Conservation (phyloP, 768 basidiomycete genomes). For the Suillus lakei region DNA sequence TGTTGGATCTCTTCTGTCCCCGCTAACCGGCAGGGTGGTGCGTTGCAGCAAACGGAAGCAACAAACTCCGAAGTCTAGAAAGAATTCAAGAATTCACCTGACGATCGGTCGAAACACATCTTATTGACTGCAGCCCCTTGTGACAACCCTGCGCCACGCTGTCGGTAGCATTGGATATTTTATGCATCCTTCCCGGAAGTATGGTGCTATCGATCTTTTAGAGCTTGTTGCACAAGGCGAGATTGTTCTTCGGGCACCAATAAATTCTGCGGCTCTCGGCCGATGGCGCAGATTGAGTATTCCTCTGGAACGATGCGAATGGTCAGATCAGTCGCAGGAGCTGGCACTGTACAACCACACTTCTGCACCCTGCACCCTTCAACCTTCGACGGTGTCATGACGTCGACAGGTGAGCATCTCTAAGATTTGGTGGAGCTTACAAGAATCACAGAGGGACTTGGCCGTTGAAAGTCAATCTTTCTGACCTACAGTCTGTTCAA, state of each 20-base stretch:
- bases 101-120: not conserved
- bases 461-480: not conserved
- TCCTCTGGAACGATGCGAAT: not conserved
- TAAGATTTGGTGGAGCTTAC: not conserved
- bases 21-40: not conserved
- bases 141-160: not conserved
- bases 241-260: not conserved
- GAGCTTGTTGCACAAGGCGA: not conserved
- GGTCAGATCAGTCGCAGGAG: not conserved
- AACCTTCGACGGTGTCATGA: not conserved
- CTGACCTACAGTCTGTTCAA: not conserved
- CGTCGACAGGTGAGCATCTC: too few relatives aligned
- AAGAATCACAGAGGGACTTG: not conserved
- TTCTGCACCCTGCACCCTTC: not conserved
- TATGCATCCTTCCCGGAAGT: not conserved
- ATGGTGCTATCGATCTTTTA: constrained; percentile 1
- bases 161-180: not conserved
- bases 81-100: not conserved
- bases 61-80: not conserved
- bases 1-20: not conserved
- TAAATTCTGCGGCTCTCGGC: not conserved
- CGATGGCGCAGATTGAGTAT: not conserved
- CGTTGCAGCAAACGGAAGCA: not conserved
- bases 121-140: not conserved
- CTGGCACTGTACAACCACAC: not conserved